Evolutionary conservation across 1,284 basidiomycete genomes (phyloP).

Genomic region (Ceratobasidium sp.): DNA sequence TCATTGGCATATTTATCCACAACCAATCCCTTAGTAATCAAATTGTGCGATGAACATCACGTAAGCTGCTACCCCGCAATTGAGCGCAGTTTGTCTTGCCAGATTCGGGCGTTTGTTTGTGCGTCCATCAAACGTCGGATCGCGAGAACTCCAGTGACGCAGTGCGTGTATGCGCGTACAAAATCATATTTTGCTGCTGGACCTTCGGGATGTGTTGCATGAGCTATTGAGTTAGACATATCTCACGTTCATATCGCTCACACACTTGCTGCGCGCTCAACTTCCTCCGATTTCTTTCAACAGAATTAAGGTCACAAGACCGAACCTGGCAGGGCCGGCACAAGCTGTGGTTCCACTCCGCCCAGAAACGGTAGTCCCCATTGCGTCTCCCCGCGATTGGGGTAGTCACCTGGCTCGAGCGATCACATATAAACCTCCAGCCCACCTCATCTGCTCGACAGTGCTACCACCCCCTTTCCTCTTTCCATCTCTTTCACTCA

Average conservation of each 20-base stretch:
- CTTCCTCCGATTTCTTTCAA: background rate
- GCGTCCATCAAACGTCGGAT: background rate
- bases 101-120: constrained; percentile 16
- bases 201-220: background rate
- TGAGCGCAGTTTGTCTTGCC: constrained; percentile 33
- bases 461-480: background rate
- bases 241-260: background rate
- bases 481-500: constrained; percentile 17
- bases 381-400: constrained; percentile 22
- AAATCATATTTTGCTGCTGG: background rate
- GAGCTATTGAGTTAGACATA: background rate
- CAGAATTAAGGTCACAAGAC: constrained; percentile 33
- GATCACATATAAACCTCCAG: constrained; percentile 11
- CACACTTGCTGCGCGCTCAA: background rate
- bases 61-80: constrained; percentile 1
- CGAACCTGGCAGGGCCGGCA: constrained; percentile 33
- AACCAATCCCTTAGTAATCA: constrained; percentile 6
- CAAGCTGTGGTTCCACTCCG: background rate
- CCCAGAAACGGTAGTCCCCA: constrained; percentile 16
- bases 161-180: background rate
- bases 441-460: background rate
- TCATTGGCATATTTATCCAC: constrained; percentile 22
- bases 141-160: background rate
- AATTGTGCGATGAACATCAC: constrained; percentile 15
- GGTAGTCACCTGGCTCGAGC: constrained; percentile 5